A percentile compares a stretch with the other conserved stretches of the same genome.
Evolutionary conservation across 2,329 filamentous ascomycete genomes (phyloP).

Genomic region (Sclerotinia subarctica): DNA sequence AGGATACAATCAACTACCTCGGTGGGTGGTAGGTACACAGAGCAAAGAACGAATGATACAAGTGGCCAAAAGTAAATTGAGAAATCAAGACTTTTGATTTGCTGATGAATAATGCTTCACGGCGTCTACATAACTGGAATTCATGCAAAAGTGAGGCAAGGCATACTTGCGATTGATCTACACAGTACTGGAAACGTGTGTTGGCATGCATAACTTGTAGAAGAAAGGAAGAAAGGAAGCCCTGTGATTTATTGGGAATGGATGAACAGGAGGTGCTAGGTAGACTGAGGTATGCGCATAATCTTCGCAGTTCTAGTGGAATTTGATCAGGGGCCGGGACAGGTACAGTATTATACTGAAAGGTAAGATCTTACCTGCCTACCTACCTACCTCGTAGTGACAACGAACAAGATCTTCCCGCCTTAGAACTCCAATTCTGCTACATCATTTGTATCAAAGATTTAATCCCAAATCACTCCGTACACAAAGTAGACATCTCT

Average conservation of each 20-base stretch:
- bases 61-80: background rate
- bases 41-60: background rate
- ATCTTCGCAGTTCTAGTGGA: too few relatives aligned
- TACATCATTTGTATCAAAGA: background rate
- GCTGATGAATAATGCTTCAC: background rate
- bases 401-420: background rate
- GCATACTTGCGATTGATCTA: background rate
- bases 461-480: background rate
- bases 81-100: background rate
- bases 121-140: too few relatives aligned
- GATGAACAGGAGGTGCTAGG: background rate
- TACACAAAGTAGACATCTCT: too few relatives aligned
- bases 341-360: too few relatives aligned
- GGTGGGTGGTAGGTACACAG: too few relatives aligned
- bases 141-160: background rate
- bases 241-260: background rate
- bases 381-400: too few relatives aligned
- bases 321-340: too few relatives aligned
- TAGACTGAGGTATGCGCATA: too few relatives aligned
- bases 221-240: background rate
- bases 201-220: background rate
- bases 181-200: background rate
- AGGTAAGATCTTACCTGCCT: too few relatives aligned
- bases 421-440: background rate
- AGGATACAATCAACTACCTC: background rate